Conservation (phyloP, 2,329 filamentous ascomycete genomes). For the Corynespora cassiicola region DNA sequence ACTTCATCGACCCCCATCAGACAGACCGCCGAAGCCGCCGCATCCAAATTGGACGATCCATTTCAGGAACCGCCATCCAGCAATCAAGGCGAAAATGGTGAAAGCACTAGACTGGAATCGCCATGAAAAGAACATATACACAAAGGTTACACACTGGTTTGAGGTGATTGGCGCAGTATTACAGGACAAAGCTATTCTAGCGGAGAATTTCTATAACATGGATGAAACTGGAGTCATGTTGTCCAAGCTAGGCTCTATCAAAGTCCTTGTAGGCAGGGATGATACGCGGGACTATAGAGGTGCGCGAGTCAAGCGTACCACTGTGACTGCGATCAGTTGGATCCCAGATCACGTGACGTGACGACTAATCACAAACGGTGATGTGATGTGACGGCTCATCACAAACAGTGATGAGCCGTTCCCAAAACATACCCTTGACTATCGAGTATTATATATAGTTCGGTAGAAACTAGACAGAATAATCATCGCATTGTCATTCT, state of each 20-base stretch:
- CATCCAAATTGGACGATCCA: slow-evolving; percentile 10
- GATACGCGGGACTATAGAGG: slow-evolving; percentile 17
- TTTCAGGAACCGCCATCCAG: slow-evolving; percentile 16
- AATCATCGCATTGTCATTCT: too few relatives aligned
- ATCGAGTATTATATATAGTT: too few relatives aligned
- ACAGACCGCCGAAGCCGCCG: slow-evolving; percentile 10
- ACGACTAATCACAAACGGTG: slow-evolving; percentile 15
- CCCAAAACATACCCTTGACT: too few relatives aligned
- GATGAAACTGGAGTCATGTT: slow-evolving; percentile 21
- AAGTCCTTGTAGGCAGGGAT: slow-evolving; percentile 23
- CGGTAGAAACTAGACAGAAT: too few relatives aligned
- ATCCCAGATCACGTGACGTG: too few relatives aligned
- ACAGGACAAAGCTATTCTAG: slow-evolving; percentile 3
- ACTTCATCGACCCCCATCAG: slow-evolving; percentile 6
- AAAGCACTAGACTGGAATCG: slow-evolving; percentile 19
- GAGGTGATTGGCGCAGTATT: slow-evolving; percentile 5
- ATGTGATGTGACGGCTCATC: too few relatives aligned
- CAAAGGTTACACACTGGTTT: slow-evolving; percentile 13
- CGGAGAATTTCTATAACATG: slow-evolving; percentile 15
- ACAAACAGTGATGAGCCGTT: too few relatives aligned
- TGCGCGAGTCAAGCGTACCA: slow-evolving; percentile 15
- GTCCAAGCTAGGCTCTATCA: slow-evolving; percentile 15
- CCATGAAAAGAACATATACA: slow-evolving; percentile 19
- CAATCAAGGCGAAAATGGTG: slow-evolving; percentile 12
- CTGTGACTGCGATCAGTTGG: slow-evolving; percentile 17